Conservation (phyloP, 2,329 filamentous ascomycete species). For the Ophiosphaerella korrae region DNA sequence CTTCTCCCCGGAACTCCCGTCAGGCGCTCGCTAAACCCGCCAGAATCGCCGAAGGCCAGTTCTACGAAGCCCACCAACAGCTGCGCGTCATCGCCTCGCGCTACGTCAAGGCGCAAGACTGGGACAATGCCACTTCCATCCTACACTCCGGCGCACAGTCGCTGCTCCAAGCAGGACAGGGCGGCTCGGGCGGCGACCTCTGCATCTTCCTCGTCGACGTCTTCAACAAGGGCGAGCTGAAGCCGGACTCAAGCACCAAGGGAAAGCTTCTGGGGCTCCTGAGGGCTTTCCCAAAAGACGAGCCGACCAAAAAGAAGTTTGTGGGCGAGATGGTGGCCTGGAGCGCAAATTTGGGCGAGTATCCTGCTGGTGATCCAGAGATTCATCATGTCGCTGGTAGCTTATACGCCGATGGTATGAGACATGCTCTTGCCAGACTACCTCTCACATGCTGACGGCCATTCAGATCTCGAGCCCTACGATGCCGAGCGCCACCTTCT, state of each 20-base stretch:
- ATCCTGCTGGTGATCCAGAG: conserved; percentile 90
- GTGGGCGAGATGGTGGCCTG: conserved; percentile 87
- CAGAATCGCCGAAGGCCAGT: conserved; percentile 87
- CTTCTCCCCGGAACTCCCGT: neutral
- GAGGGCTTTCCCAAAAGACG: conserved; percentile 77
- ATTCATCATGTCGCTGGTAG: conserved; percentile 90
- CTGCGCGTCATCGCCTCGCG: conserved; percentile 92
- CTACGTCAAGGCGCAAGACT: conserved; percentile 88
- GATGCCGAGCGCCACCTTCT: conserved; percentile 90
- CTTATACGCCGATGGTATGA: conserved; percentile 77
- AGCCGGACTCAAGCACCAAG: conserved; percentile 74
- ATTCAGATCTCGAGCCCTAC: conserved; percentile 80
- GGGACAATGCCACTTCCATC: conserved; percentile 82
- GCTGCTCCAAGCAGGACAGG: conserved; percentile 88
- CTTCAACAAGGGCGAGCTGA: conserved; percentile 83
- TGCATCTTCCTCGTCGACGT: conserved; percentile 87
- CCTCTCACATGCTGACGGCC: neutral
- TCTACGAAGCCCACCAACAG: conserved; percentile 98
- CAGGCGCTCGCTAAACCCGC: conserved; percentile 17
- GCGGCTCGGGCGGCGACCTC: conserved; percentile 88
- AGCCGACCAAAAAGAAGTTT: conserved; percentile 92
- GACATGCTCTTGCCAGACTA: neutral
- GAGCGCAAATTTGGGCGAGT: conserved; percentile 84
- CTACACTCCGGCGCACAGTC: conserved; percentile 82
- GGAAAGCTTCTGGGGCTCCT: conserved; percentile 77